Conservation (phyloP, 192 early-diverging fungal genomes). For the Allomyces javanicus region DNA sequence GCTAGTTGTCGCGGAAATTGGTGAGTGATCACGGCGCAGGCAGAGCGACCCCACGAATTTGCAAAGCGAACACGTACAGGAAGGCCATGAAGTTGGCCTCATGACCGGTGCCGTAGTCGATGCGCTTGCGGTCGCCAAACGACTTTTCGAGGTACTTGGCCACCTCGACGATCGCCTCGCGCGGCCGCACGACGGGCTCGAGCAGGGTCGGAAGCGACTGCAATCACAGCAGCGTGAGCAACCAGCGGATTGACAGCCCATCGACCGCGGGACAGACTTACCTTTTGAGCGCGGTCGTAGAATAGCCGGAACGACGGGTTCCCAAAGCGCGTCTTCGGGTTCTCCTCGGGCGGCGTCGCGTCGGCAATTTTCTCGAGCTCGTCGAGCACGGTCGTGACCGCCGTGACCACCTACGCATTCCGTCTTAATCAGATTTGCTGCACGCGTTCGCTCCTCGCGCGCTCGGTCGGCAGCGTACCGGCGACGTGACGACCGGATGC, state of each 20-base stretch:
- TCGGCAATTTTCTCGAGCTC: constrained; percentile 40
- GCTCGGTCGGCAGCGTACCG: constrained; percentile 10
- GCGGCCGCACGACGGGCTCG: constrained; percentile 4
- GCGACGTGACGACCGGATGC: constrained; percentile 28
- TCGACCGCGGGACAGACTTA: constrained; percentile 10
- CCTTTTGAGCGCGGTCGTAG: constrained; percentile 52
- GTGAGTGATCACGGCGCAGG: too few species aligned
- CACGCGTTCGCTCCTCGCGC: too few species aligned
- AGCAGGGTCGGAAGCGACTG: not conserved
- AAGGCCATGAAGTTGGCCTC: constrained; percentile 81
- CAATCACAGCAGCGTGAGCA: not conserved
- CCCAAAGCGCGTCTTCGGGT: constrained; percentile 67
- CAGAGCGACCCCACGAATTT: too few species aligned
- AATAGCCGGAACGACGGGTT: constrained; percentile 86
- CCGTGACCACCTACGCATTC: constrained; percentile 1
- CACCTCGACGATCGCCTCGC: constrained; percentile 31
- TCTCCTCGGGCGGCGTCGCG: constrained; percentile 53
- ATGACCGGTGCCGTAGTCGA: constrained; percentile 96
- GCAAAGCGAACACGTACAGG: constrained; percentile 23
- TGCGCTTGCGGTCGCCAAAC: constrained; percentile 79
- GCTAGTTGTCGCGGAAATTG: constrained; percentile 10
- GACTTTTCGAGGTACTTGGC: constrained; percentile 56
- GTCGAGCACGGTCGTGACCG: constrained; percentile 34
- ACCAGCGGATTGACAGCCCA: not conserved
- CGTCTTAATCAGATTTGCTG: not conserved